Conservation (phyloP, 2,329 filamentous ascomycete species). For the Aureobasidium vineae region DNA sequence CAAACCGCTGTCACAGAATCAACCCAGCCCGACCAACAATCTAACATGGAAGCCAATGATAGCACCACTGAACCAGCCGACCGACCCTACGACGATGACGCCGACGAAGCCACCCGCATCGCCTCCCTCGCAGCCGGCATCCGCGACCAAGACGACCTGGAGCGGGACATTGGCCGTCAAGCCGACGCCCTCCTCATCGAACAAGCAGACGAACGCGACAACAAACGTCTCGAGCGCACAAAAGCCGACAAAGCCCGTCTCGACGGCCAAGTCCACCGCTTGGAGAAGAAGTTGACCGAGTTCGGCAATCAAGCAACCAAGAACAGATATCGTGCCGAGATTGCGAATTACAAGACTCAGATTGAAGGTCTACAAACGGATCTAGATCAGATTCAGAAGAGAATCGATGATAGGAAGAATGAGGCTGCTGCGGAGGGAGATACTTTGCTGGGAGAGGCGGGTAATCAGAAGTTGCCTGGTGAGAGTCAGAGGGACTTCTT, state of each 20-base stretch:
- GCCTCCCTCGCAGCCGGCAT: slow-evolving; percentile 48
- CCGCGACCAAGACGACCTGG: slow-evolving; percentile 84
- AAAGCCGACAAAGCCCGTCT: slow-evolving; percentile 56
- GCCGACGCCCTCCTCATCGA: slow-evolving; percentile 60
- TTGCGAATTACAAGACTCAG: slow-evolving; percentile 64
- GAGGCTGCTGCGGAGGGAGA: slow-evolving; percentile 45
- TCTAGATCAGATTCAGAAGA: slow-evolving; percentile 72
- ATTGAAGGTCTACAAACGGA: slow-evolving; percentile 67
- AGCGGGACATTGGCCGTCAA: slow-evolving; percentile 75
- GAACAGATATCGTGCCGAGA: slow-evolving; percentile 61
- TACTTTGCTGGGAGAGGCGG: slow-evolving; percentile 44
- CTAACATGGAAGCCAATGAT: background rate
- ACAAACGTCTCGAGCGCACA: slow-evolving; percentile 61
- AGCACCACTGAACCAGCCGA: background rate
- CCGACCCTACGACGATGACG: slow-evolving; percentile 33
- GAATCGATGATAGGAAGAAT: slow-evolving; percentile 71
- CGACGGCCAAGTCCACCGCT: slow-evolving; percentile 61
- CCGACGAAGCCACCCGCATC: slow-evolving; percentile 45
- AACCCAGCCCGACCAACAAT: background rate
- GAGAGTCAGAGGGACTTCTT: slow-evolving; percentile 87
- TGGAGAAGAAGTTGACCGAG: slow-evolving; percentile 57
- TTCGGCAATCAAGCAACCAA: slow-evolving; percentile 56
- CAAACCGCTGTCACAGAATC: background rate
- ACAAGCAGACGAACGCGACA: slow-evolving; percentile 63
- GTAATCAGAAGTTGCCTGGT: slow-evolving; percentile 64